Evolutionary conservation across 306 rosid species (phyloP).

Genomic region (Luffa aegyptiaca): DNA sequence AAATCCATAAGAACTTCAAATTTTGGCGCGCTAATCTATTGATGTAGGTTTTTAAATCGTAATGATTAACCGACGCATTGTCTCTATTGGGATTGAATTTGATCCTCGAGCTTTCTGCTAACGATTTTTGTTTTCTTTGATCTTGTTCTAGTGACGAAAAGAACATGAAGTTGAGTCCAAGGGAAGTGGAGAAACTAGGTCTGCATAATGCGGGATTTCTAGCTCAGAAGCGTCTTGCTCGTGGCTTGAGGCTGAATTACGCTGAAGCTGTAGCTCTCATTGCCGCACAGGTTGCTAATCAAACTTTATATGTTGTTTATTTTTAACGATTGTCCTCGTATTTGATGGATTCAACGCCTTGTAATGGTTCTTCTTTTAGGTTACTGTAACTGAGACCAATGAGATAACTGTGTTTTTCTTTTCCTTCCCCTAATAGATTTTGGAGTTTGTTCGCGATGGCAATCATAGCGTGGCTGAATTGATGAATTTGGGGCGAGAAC

Average conservation of each 20-base stretch:
- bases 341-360: not conserved
- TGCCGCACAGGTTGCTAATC: slow-evolving; percentile 55
- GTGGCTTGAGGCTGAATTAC: slow-evolving; percentile 72
- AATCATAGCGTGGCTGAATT: slow-evolving; percentile 57
- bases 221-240: slow-evolving; percentile 96
- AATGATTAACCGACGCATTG: not conserved
- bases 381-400: not conserved
- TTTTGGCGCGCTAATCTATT: not conserved
- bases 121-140: not conserved
- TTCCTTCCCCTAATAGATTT: slow-evolving; percentile 28
- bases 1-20: too few relatives aligned
- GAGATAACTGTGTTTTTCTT: not conserved
- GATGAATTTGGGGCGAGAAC: slow-evolving; percentile 54
- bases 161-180: slow-evolving; percentile 56
- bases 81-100: not conserved
- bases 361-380: not conserved
- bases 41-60: not conserved
- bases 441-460: slow-evolving; percentile 85
- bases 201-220: slow-evolving; percentile 76
- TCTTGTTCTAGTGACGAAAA: not conserved
- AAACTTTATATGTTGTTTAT: not conserved
- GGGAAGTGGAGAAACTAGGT: slow-evolving; percentile 61
- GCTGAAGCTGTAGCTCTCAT: slow-evolving; percentile 78
- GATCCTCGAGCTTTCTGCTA: not conserved
- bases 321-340: not conserved